Base-by-base conservation (phyloP, 495 filamentous ascomycete genomes). In the Choiromyces venosus region DNA sequence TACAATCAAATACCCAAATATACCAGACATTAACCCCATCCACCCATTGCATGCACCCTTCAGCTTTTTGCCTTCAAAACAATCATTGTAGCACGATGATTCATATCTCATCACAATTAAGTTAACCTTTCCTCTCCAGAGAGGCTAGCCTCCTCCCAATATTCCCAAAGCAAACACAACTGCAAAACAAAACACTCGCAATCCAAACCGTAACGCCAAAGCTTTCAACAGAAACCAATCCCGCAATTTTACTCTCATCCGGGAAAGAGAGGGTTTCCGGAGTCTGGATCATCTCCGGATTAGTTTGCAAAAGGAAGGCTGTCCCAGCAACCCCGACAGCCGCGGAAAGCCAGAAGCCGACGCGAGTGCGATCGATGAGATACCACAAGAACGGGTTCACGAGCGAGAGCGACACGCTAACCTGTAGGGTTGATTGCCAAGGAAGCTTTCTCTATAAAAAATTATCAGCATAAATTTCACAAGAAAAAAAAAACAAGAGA, bases 361-460 rank as follows among this genome's bases (percentile, higher is more conserved):
- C 87, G 77, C 88, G 89, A 36, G 93, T 93, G 64, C 94, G 91
- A 84, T 99, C 95, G 79, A 99, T 89, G 36, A 98, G 85, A 81
- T 96, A 98, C 95, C 95, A 99, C 36, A 99, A 85, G 35, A 94
- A 92, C 4, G 95, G 94, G 80, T 98, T 99, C 7, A 90, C 93
- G 69, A 98, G 89, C 4, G 94, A 92, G 12, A 99, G 89, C 1
- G 94, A 96, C 7, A 97, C 80, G 4, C 95, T 97, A 66, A 94
- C 90, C 83, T 99, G 95, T 10, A 96, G 89, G 6, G 92, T 96
- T 38, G 95, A 97, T 80, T 94, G 86, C 95, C 95, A 99, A 18
- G 92, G 92, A 33, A 96, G 88, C 81, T 89, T 90, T 67, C 95
- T 89, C 90, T 95, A 77, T 42, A 80, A 69, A 77, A 56, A 61